Percentiles rank a stretch among this genome's conserved stretches.
These are phyloP conservation scores for Alisma plantagoaquatica DNA, from an alignment of 106 monocot genomes.

Conservation along the genomic window DNA sequence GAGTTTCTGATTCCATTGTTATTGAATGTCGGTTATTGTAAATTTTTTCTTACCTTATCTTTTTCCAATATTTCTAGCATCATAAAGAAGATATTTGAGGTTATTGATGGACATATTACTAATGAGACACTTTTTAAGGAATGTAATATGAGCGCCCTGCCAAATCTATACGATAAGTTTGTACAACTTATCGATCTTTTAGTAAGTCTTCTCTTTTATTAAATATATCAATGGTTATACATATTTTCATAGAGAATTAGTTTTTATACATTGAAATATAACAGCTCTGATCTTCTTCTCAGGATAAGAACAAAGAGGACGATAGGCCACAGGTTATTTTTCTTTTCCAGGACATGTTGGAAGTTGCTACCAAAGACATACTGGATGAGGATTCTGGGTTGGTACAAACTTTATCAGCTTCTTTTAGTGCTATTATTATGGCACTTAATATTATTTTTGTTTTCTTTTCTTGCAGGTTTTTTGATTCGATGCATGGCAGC, in stretches of 20 bases:
- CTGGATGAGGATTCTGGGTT: conserved; percentile 58
- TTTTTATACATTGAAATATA: too few species aligned
- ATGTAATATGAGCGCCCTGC: conserved; percentile 72
- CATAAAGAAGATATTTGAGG: conserved; percentile 52
- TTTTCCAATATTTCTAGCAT: conserved; percentile 24
- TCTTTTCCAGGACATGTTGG: conserved; percentile 93
- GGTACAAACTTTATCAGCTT: neutral
- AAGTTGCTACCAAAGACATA: conserved; percentile 80
- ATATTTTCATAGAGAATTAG: too few species aligned
- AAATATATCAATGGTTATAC: too few species aligned
- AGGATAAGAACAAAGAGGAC: conserved; percentile 60
- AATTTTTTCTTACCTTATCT: neutral
- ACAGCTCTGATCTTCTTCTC: too few species aligned
- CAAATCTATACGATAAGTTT: conserved; percentile 43
- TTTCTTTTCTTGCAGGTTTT: conserved; percentile 22
- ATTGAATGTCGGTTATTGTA: neutral
- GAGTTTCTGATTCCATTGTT: neutral
- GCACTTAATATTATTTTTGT: neutral
- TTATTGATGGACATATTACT: conserved; percentile 46
- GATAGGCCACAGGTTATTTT: conserved; percentile 51
- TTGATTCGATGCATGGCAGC: conserved; percentile 51
- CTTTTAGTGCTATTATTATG: neutral
- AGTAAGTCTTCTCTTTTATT: conserved; percentile 23
- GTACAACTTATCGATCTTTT: conserved; percentile 42
- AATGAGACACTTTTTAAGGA: conserved; percentile 34